A percentile compares a stretch with the other conserved stretches of the same genome.
Conservation (phyloP, 169 alveolate species). For the Toxoplasma gondii region DNA sequence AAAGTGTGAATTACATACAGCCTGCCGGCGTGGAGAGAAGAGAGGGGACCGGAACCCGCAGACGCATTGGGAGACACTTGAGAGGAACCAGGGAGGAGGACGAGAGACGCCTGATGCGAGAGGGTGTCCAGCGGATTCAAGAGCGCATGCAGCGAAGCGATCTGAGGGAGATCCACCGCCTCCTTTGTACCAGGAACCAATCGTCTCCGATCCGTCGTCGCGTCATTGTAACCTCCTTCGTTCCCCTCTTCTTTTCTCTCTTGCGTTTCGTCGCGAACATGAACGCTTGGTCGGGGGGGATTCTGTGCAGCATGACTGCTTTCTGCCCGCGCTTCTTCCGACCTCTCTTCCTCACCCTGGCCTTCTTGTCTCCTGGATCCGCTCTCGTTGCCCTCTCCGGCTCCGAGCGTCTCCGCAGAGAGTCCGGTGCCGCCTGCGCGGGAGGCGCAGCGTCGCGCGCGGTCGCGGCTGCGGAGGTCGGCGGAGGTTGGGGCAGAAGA, state of each 20-base stretch:
- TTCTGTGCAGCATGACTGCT: too few relatives aligned
- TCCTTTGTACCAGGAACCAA: too few relatives aligned
- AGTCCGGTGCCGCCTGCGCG: too few relatives aligned
- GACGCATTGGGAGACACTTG: not conserved
- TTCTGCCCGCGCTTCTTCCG: too few relatives aligned
- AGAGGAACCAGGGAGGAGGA: not conserved
- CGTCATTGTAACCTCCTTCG: not conserved
- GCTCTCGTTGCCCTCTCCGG: too few relatives aligned
- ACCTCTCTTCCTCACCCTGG: not conserved
- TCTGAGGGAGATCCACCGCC: not conserved
- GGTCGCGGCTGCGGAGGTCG: not conserved
- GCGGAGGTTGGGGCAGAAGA: not conserved
- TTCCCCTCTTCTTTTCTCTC: not conserved
- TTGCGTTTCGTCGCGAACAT: not conserved
- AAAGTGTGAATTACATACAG: slow-evolving; percentile 30
- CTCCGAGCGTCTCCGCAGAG: too few relatives aligned
- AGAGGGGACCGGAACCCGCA: not conserved
- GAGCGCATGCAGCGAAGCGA: not conserved
- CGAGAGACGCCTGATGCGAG: not conserved
- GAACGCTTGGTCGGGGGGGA: too few relatives aligned
- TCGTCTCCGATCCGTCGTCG: too few relatives aligned
- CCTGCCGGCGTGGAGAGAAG: not conserved
- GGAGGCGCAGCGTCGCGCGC: too few relatives aligned
- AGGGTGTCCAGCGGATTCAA: not conserved
- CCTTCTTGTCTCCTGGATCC: not conserved